Percentiles rank a stretch among this genome's conserved stretches.
phyloP scores from a whole-genome alignment of 2,329 filamentous ascomycete genomes.

The Exophiala alcalophila region DNA sequence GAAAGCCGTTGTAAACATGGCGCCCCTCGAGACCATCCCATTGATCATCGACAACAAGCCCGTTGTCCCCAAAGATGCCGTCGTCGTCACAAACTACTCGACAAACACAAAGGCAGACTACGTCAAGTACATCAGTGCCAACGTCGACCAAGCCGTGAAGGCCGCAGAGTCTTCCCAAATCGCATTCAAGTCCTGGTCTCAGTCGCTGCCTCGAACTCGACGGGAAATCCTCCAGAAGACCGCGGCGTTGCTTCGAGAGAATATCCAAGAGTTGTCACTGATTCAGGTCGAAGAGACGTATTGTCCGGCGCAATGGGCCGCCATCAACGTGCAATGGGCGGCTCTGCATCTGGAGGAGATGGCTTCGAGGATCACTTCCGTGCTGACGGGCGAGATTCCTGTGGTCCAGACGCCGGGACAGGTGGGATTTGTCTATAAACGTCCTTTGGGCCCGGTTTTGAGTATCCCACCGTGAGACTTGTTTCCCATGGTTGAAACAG shows the following conservation, averaged over 20 bases:
- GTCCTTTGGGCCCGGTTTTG: slow-evolving; percentile 53
- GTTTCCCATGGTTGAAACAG: too few relatives aligned
- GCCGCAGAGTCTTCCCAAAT: slow-evolving; percentile 4
- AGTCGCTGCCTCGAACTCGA: slow-evolving; percentile 3
- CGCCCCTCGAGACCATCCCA: slow-evolving; percentile 4
- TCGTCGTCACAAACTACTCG: slow-evolving; percentile 2
- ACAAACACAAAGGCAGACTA: slow-evolving; percentile 3
- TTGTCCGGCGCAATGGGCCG: slow-evolving; percentile 7
- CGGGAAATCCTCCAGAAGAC: slow-evolving; percentile 9
- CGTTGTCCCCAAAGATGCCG: slow-evolving; percentile 1
- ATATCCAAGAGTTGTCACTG: slow-evolving; percentile 1
- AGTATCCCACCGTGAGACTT: slow-evolving; percentile 81
- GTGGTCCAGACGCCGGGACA: slow-evolving; percentile 22
- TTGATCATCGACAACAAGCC: slow-evolving; percentile 13
- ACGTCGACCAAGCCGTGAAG: neutral
- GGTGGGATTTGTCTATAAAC: slow-evolving; percentile 5
- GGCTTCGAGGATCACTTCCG: slow-evolving; percentile 12
- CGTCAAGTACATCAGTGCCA: slow-evolving; percentile 5
- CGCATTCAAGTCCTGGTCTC: slow-evolving; percentile 7
- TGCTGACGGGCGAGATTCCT: slow-evolving; percentile 26
- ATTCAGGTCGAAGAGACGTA: slow-evolving; percentile 11
- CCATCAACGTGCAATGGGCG: slow-evolving; percentile 1
- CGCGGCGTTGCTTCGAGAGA: slow-evolving; percentile 3
- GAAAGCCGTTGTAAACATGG: too few relatives aligned
- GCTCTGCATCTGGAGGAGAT: slow-evolving; percentile 13